Evolutionary conservation across 345 rosid species (phyloP).

Genomic region (Linum lewisii): DNA sequence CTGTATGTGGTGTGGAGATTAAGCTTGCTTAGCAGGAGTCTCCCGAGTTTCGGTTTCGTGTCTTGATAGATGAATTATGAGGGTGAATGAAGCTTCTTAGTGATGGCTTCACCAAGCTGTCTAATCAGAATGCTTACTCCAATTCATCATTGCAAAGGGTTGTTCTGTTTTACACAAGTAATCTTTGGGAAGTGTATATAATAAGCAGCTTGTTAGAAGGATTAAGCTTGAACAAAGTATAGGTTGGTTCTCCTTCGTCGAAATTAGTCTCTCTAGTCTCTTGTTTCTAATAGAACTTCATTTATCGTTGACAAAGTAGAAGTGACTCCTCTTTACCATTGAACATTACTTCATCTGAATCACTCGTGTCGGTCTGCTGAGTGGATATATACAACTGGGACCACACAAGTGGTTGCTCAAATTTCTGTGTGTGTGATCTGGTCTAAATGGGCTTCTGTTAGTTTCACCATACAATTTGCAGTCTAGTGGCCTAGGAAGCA

Average conservation of each 20-base stretch:
- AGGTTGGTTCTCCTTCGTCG: background rate
- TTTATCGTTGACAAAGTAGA: background rate
- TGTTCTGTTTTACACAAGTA: background rate
- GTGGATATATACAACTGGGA: background rate
- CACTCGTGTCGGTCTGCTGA: background rate
- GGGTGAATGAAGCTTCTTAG: no score
- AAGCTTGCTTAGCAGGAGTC: background rate
- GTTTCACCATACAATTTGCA: no score
- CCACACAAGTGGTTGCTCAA: background rate
- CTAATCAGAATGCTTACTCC: no score
- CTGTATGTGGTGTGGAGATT: background rate
- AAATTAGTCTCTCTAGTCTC: background rate
- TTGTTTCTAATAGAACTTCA: background rate
- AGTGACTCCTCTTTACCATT: background rate
- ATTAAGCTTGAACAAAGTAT: background rate
- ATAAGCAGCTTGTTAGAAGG: no score
- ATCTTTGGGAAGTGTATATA: no score
- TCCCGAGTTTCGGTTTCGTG: no score
- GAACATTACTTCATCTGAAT: background rate
- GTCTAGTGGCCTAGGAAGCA: no score
- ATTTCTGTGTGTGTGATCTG: background rate
- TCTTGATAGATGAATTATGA: no score
- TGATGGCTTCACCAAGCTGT: no score
- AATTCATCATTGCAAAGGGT: background rate
- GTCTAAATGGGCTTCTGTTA: background rate